Percentiles rank a stretch among this genome's conserved stretches.
phyloP scores from a whole-genome alignment of 129 eudicot species.

The Rutidosis leptorrhynchoides region DNA sequence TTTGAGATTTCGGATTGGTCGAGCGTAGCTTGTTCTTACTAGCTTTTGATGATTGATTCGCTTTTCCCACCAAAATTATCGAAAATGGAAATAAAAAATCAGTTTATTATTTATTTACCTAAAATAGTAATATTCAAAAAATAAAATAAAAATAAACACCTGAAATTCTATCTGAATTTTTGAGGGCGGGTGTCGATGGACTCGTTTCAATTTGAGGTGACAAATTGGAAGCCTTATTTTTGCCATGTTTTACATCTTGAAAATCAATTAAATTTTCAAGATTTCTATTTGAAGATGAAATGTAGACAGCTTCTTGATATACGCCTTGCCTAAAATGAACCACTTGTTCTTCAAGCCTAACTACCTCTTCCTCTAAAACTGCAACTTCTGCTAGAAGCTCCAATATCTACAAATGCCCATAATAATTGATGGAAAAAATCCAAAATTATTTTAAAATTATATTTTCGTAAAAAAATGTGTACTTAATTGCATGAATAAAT shows the following conservation, averaged over 20 bases:
- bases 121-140: background rate
- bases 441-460: background rate
- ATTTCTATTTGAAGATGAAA: conserved; percentile 64
- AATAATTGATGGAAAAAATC: background rate
- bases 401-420: conserved; percentile 46
- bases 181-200: conserved; percentile 30
- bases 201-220: conserved; percentile 41
- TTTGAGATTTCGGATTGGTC: conserved; percentile 39
- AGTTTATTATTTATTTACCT: background rate
- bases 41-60: conserved; percentile 43
- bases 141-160: conserved; percentile 35
- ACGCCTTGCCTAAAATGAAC: conserved; percentile 82
- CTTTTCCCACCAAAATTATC: conserved; percentile 54
- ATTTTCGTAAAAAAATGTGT: background rate
- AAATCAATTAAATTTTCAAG: conserved; percentile 51
- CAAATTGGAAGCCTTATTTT: conserved; percentile 43
- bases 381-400: conserved; percentile 99
- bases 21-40: conserved; percentile 43
- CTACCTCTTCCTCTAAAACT: conserved; percentile 95
- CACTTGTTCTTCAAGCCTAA: conserved; percentile 90
- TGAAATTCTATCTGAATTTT: conserved; percentile 24
- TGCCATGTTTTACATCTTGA: conserved; percentile 38
- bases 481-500: background rate
- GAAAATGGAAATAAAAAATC: background rate
- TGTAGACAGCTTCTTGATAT: conserved; percentile 75